phyloP scores from a whole-genome alignment of 768 basidiomycete genomes.

The Leccinum olivaceopallidum region DNA sequence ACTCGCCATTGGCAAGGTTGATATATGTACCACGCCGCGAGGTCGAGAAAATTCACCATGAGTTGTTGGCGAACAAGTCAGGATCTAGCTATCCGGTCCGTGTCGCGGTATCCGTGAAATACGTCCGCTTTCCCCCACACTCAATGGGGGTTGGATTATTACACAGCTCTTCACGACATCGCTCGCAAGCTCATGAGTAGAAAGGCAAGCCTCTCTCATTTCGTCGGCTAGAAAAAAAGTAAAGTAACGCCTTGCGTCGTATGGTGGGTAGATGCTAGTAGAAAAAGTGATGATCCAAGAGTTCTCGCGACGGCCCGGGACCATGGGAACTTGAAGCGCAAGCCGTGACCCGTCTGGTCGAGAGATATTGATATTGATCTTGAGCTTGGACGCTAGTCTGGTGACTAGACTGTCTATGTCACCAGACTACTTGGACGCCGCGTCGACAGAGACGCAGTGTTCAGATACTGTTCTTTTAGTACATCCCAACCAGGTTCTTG shows the following conservation, averaged over 20 bases:
- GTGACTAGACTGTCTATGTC: no score
- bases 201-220: background rate
- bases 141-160: background rate
- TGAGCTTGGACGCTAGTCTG: no score
- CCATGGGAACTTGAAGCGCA: conserved; percentile 18
- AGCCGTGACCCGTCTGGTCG: conserved; percentile 31
- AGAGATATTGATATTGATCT: conserved; percentile 28
- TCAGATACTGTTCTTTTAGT: no score
- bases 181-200: background rate
- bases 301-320: background rate
- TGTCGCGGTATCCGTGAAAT: no score
- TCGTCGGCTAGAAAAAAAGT: background rate
- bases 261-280: conserved; percentile 20
- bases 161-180: background rate
- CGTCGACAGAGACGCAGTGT: background rate
- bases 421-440: background rate
- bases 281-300: conserved; percentile 17
- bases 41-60: no score
- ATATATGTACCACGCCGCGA: no score
- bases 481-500: background rate
- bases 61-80: no score
- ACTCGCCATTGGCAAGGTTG: no score
- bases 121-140: no score
- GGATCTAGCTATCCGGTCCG: no score
- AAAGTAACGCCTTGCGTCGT: background rate